These are phyloP conservation scores for Blastobotrys illinoisensis DNA, from an alignment of 1,139 yeast species.

Conservation along the genomic window DNA sequence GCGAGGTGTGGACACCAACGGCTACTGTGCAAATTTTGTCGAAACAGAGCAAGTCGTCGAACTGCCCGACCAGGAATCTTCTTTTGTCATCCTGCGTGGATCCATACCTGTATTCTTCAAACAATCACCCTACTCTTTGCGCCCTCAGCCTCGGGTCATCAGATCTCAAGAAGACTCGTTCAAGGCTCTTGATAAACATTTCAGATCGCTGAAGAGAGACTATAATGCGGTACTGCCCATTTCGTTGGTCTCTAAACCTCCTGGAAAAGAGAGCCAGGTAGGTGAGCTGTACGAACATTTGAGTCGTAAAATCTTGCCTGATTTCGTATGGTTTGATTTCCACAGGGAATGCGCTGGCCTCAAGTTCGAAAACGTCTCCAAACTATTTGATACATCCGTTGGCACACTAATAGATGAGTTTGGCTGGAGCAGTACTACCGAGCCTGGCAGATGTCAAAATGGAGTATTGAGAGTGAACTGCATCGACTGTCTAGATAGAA, in stretches of 20 bases:
- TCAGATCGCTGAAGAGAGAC: conserved; percentile 23
- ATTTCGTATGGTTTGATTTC: conserved; percentile 42
- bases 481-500: conserved; percentile 27
- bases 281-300: conserved; percentile 34
- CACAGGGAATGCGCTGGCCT: conserved; percentile 38
- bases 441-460: conserved; percentile 27
- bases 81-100: conserved; percentile 33
- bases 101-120: conserved; percentile 50
- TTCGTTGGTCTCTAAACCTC: conserved; percentile 36
- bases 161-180: conserved; percentile 28
- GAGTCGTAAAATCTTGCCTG: conserved; percentile 22
- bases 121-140: conserved; percentile 46
- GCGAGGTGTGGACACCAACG: conserved; percentile 41
- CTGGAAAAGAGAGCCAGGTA: conserved; percentile 32
- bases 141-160: conserved; percentile 37
- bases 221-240: conserved; percentile 32
- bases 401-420: conserved; percentile 21
- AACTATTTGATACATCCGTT: conserved; percentile 29
- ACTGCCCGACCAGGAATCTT: conserved; percentile 7
- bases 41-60: conserved; percentile 38
- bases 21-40: conserved; percentile 45
- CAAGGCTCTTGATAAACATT: conserved; percentile 31
- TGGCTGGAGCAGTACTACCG: conserved; percentile 30
- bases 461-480: conserved; percentile 41
- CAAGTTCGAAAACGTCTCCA: conserved; percentile 35